Evolutionary conservation across 2,329 filamentous ascomycete genomes (phyloP).

Genomic region (Cordyceps fumosorosea): DNA sequence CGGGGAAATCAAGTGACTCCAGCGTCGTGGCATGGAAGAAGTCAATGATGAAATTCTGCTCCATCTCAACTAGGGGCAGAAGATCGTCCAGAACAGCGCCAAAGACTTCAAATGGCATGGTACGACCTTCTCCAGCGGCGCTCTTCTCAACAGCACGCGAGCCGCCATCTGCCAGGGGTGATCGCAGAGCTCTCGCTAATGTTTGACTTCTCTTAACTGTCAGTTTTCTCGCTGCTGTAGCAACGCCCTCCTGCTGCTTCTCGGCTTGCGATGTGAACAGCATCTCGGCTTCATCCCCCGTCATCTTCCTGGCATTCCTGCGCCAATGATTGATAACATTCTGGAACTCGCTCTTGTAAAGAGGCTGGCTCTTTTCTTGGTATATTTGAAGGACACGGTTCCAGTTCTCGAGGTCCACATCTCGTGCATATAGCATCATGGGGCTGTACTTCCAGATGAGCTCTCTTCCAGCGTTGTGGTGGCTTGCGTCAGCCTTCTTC

Average conservation of each 20-base stretch:
- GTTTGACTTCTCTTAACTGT: slow-evolving; percentile 94
- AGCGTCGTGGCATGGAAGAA: slow-evolving; percentile 93
- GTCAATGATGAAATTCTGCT: slow-evolving; percentile 96
- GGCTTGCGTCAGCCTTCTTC: slow-evolving; percentile 62
- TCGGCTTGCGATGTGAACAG: slow-evolving; percentile 82
- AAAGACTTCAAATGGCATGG: slow-evolving; percentile 77
- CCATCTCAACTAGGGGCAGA: slow-evolving; percentile 75
- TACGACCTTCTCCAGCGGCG: slow-evolving; percentile 52
- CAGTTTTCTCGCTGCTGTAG: slow-evolving; percentile 75
- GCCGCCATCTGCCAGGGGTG: slow-evolving; percentile 57
- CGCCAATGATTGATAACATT: slow-evolving; percentile 75
- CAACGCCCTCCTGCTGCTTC: slow-evolving; percentile 74
- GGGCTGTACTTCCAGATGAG: slow-evolving; percentile 84
- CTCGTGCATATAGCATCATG: slow-evolving; percentile 79
- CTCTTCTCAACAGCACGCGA: slow-evolving; percentile 49
- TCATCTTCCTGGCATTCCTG: slow-evolving; percentile 65
- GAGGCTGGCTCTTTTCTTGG: slow-evolving; percentile 64
- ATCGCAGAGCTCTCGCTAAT: slow-evolving; percentile 65
- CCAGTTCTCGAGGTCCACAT: slow-evolving; percentile 79
- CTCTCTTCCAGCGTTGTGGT: slow-evolving; percentile 65
- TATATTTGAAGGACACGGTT: slow-evolving; percentile 72
- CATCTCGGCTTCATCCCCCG: slow-evolving; percentile 71
- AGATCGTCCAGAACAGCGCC: slow-evolving; percentile 73
- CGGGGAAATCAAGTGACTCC: slow-evolving; percentile 74
- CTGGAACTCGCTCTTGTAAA: slow-evolving; percentile 79